phyloP scores from a whole-genome alignment of 768 basidiomycete species.

The Leucogyrophana mollusca region DNA sequence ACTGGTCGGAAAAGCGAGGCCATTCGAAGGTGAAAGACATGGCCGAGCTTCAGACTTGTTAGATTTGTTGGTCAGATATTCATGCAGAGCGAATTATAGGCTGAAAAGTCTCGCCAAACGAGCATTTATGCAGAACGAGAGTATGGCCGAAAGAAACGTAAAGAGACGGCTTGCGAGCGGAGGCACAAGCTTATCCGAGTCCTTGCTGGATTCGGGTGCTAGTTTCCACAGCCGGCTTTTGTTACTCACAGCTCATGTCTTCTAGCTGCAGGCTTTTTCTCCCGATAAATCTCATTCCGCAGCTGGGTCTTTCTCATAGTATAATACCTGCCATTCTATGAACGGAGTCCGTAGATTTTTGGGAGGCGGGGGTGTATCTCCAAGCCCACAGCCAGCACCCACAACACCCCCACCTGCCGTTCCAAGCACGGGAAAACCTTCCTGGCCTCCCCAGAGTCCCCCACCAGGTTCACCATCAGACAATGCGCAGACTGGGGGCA shows the following conservation, averaged over 20 bases:
- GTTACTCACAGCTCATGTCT: conserved; percentile 2
- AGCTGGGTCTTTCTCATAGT: neutral
- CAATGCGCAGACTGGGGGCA: conserved; percentile 17
- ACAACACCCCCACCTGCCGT: conserved; percentile 20
- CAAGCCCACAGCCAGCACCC: conserved; percentile 27
- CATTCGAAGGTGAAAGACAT: conserved; percentile 95
- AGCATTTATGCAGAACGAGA: conserved; percentile 3
- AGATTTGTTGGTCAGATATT: neutral
- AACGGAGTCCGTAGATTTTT: conserved; percentile 73
- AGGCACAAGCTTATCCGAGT: conserved; percentile 1
- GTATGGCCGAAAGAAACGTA: neutral
- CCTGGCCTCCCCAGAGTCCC: conserved; percentile 47
- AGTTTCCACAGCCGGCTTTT: conserved; percentile 8
- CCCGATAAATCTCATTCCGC: too few species aligned
- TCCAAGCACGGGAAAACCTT: conserved; percentile 32
- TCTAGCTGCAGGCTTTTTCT: too few species aligned
- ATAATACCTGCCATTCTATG: conserved; percentile 38
- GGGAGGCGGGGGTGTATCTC: conserved; percentile 35
- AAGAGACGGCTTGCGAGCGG: conserved; percentile 3
- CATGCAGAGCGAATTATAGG: neutral
- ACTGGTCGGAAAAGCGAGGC: conserved; percentile 96
- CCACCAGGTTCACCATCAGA: conserved; percentile 28
- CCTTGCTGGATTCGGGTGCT: conserved; percentile 1
- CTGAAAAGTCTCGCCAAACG: neutral
- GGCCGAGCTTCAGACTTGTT: conserved; percentile 6